phyloP scores from a whole-genome alignment of 2,329 filamentous ascomycete genomes.

The Aspergillus ibericus region DNA sequence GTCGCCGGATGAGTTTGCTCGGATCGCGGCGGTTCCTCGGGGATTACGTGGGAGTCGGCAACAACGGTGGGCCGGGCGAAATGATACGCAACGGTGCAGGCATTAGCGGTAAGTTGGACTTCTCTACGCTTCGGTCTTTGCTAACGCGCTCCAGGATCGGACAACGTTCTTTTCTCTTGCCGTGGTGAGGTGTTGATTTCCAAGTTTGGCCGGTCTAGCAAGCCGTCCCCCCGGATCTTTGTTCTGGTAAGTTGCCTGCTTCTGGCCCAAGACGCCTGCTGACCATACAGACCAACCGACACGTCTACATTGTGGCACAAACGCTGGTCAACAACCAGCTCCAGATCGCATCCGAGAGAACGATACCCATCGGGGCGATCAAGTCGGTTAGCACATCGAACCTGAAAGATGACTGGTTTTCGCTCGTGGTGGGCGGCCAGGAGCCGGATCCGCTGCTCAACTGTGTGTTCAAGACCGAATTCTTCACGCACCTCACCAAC shows the following conservation, averaged over 20 bases:
- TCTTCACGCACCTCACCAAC: constrained; percentile 87
- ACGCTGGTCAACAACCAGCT: constrained; percentile 77
- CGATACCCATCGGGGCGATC: constrained; percentile 80
- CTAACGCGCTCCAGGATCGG: constrained; percentile 43
- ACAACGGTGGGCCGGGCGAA: constrained; percentile 74
- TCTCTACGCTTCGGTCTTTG: not conserved
- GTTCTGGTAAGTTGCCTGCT: constrained; percentile 57
- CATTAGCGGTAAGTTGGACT: constrained; percentile 58
- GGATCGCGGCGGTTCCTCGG: constrained; percentile 91
- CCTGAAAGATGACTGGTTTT: constrained; percentile 94
- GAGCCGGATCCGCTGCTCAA: constrained; percentile 91
- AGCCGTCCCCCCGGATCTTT: constrained; percentile 80
- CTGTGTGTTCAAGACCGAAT: constrained; percentile 94
- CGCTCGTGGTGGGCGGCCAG: constrained; percentile 80
- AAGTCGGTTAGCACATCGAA: constrained; percentile 82
- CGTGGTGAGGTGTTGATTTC: constrained; percentile 86
- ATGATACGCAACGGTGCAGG: constrained; percentile 74
- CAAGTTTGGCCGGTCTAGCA: constrained; percentile 95
- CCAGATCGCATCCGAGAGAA: constrained; percentile 76
- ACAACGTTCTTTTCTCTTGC: constrained; percentile 83
- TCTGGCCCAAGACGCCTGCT: not conserved
- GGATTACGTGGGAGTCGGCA: constrained; percentile 89
- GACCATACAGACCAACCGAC: constrained; percentile 64
- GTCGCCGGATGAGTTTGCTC: constrained; percentile 83
- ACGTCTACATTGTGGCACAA: constrained; percentile 87